A percentile compares a stretch with the other conserved stretches of the same genome.
Evolutionary conservation across 257 asterid genomes (phyloP).

Genomic region (Eustoma russellianum): DNA sequence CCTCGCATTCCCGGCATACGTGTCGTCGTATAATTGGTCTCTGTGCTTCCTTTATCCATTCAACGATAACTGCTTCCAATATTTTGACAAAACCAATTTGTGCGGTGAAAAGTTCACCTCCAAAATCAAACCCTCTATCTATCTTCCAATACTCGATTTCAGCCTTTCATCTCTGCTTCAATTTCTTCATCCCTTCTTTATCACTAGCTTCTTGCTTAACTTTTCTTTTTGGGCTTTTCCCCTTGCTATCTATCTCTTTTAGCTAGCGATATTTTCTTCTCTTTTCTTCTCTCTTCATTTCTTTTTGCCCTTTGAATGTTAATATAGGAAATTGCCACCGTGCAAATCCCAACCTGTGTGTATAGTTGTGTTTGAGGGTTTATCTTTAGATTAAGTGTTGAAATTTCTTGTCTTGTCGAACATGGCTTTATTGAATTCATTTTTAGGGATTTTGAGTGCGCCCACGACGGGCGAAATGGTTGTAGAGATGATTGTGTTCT

Average conservation of each 20-base stretch:
- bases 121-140: background rate
- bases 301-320: background rate
- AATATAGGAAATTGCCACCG: background rate
- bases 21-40: background rate
- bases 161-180: constrained; percentile 30
- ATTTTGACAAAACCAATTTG: no score
- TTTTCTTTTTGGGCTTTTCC: constrained; percentile 4
- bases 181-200: background rate
- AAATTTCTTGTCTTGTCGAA: background rate
- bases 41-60: background rate
- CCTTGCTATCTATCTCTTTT: no score
- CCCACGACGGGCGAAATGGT: constrained; percentile 48
- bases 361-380: background rate
- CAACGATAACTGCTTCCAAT: constrained; percentile 2
- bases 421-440: constrained; percentile 42
- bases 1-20: background rate
- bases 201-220: background rate
- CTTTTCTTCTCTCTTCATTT: background rate
- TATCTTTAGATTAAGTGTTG: background rate
- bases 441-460: constrained; percentile 45
- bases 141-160: constrained; percentile 15
- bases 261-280: background rate
- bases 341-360: background rate
- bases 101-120: no score
- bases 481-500: constrained; percentile 44